These are phyloP conservation scores for Boletus fagicola DNA, from an alignment of 768 basidiomycete genomes.

Conservation along the genomic window DNA sequence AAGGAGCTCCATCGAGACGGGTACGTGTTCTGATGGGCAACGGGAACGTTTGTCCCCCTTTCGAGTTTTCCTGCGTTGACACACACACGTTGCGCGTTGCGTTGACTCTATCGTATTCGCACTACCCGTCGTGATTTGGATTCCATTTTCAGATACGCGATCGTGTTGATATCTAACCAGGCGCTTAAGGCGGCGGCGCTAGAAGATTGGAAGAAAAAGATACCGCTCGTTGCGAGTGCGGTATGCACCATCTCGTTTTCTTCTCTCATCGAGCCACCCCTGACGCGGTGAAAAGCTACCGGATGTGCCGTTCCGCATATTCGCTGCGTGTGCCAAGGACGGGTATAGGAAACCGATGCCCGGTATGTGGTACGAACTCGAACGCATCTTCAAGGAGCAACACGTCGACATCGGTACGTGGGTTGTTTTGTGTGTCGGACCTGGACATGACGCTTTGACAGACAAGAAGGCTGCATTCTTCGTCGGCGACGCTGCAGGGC, in stretches of 20 bases:
- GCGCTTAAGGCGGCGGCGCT: constrained; percentile 46
- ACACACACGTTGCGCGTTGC: neutral
- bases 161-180: constrained; percentile 86
- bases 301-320: constrained; percentile 69
- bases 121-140: neutral
- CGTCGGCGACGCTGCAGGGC: constrained; percentile 89
- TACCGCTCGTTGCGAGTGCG: constrained; percentile 62
- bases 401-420: constrained; percentile 63
- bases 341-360: constrained; percentile 82
- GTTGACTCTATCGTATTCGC: neutral
- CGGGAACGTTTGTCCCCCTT: neutral
- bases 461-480: constrained; percentile 70
- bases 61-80: neutral
- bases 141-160: constrained; percentile 48
- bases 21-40: too few relatives aligned
- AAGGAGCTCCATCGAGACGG: too few relatives aligned
- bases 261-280: neutral
- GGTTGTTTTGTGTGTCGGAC: neutral
- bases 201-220: constrained; percentile 74
- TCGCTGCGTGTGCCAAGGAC: constrained; percentile 76
- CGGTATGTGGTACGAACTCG: constrained; percentile 80
- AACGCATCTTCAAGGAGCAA: constrained; percentile 55
- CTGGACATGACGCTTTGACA: constrained; percentile 26
- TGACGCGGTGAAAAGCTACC: constrained; percentile 49
- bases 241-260: constrained; percentile 35